Evolutionary conservation across 805 yeast genomes (phyloP).

Genomic region (Saccharomycopsis olivae): DNA sequence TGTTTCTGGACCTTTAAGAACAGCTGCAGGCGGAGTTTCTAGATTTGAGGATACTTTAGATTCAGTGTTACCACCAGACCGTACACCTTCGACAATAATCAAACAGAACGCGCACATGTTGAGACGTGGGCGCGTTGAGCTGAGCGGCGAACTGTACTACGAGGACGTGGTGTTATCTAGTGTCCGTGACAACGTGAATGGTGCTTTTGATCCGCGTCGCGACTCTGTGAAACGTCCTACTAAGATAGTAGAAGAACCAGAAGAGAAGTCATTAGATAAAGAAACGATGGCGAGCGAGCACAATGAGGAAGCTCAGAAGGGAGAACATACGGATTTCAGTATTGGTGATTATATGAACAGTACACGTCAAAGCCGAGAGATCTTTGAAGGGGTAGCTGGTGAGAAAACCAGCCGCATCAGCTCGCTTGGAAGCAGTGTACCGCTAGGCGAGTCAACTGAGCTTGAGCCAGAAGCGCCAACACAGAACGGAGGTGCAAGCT

Average conservation of each 20-base stretch:
- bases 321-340: slow-evolving; percentile 16
- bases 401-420: slow-evolving; percentile 7
- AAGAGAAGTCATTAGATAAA: slow-evolving; percentile 9
- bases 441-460: slow-evolving; percentile 17
- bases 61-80: slow-evolving; percentile 17
- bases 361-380: background rate
- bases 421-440: slow-evolving; percentile 13
- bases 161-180: slow-evolving; percentile 17
- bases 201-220: background rate
- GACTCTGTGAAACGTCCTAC: slow-evolving; percentile 3
- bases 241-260: slow-evolving; percentile 1
- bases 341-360: slow-evolving; percentile 17
- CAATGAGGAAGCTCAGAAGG: no score
- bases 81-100: slow-evolving; percentile 18
- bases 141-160: slow-evolving; percentile 13
- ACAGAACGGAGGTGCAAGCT: no score
- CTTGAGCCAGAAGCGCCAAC: slow-evolving; percentile 3
- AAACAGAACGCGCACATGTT: slow-evolving; percentile 13
- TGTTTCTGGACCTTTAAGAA: slow-evolving; percentile 4
- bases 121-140: slow-evolving; percentile 2
- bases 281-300: no score
- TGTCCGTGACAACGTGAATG: slow-evolving; percentile 15
- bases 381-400: background rate
- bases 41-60: slow-evolving; percentile 14
- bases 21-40: no score